phyloP scores from a whole-genome alignment of 169 alveolate species.

The Eimeria nieschulzi region DNA sequence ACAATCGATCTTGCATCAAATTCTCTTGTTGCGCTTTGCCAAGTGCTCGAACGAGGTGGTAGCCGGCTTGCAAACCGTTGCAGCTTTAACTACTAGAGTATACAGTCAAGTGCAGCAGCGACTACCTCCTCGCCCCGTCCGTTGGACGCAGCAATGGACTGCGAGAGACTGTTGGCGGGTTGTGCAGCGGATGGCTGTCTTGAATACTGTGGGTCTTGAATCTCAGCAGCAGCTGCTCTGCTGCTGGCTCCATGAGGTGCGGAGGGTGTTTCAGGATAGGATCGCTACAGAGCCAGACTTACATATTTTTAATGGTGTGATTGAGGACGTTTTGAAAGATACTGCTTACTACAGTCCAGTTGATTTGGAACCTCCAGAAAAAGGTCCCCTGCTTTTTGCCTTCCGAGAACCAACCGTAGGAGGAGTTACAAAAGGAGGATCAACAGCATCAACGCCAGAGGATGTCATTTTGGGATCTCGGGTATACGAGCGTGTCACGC shows the following conservation, averaged over 20 bases:
- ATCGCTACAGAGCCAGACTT: slow-evolving; percentile 89
- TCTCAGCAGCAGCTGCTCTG: slow-evolving; percentile 36
- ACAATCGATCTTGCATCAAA: slow-evolving; percentile 85
- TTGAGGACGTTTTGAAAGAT: slow-evolving; percentile 29
- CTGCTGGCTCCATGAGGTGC: slow-evolving; percentile 97
- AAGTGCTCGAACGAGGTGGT: slow-evolving; percentile 26
- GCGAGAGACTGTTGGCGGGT: slow-evolving; percentile 64
- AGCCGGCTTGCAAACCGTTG: slow-evolving; percentile 34
- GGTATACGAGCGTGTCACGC: slow-evolving; percentile 46
- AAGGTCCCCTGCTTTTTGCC: slow-evolving; percentile 45
- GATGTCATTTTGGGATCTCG: slow-evolving; percentile 17
- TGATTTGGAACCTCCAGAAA: slow-evolving; percentile 51
- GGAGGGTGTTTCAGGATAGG: slow-evolving; percentile 96
- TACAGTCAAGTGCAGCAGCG: slow-evolving; percentile 45
- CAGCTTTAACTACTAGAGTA: slow-evolving; percentile 14
- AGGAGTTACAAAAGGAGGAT: neutral
- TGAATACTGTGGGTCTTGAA: slow-evolving; percentile 12
- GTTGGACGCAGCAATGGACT: slow-evolving; percentile 64
- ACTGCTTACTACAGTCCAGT: neutral
- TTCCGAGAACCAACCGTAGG: slow-evolving; percentile 43
- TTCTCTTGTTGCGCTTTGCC: slow-evolving; percentile 82
- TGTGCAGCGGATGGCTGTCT: slow-evolving; percentile 23
- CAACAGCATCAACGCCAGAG: slow-evolving; percentile 11
- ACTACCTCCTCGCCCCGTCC: slow-evolving; percentile 48
- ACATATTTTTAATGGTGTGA: slow-evolving; percentile 10